These are phyloP conservation scores for Oenanthe javanica DNA, from an alignment of 140 eudicot species.

Conservation along the genomic window DNA sequence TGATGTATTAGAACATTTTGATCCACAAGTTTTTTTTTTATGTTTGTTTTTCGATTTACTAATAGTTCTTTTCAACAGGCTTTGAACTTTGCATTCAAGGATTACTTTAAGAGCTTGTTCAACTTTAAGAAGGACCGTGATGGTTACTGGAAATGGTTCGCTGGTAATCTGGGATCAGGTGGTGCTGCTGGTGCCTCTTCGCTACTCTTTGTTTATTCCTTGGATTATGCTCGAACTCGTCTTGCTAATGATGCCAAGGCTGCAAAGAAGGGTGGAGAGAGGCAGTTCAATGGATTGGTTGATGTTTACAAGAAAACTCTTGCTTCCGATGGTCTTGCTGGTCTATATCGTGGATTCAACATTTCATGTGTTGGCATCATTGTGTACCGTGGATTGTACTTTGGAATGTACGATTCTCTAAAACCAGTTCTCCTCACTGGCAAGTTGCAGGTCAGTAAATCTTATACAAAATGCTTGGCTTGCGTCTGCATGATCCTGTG, in stretches of 20 bases:
- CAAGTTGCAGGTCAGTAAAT: background rate
- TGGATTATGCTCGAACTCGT: constrained; percentile 7
- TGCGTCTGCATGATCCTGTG: background rate
- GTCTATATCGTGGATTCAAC: background rate
- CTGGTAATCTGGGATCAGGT: background rate
- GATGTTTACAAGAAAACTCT: constrained; percentile 3
- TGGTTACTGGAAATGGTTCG: constrained; percentile 5
- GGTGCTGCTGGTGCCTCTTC: constrained; percentile 6
- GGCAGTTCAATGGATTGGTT: constrained; percentile 3
- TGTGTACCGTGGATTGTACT: background rate
- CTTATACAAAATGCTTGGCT: background rate
- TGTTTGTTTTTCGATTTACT: background rate
- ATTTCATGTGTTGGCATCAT: background rate
- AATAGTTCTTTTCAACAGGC: background rate
- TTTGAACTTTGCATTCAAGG: background rate
- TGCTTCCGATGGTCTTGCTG: background rate
- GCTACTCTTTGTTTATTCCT: background rate
- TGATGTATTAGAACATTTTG: background rate
- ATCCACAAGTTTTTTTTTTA: background rate
- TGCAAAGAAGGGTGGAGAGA: background rate
- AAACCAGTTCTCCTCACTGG: background rate
- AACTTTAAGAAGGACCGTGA: background rate
- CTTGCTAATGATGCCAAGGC: background rate
- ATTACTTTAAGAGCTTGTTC: constrained; percentile 2
- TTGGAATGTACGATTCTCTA: background rate